A percentile compares a stretch with the other conserved stretches of the same genome.
Evolutionary conservation across 352 stramenopile genomes (phyloP).

Genomic region (Pythium grandisporangium): DNA sequence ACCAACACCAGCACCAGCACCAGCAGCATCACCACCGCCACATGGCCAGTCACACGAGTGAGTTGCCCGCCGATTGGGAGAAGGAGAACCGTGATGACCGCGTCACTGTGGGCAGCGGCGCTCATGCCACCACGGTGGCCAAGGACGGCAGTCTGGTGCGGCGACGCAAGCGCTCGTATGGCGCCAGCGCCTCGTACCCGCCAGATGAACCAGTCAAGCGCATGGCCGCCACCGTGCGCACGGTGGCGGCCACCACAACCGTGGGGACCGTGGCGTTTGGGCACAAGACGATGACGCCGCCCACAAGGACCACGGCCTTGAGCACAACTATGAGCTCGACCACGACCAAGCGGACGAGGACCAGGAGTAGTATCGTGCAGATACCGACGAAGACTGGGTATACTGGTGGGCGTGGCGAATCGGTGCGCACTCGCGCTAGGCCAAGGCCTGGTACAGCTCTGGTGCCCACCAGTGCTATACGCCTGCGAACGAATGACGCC

Average conservation of each 20-base stretch:
- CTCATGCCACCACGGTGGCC: not conserved
- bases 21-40: not conserved
- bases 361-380: not conserved
- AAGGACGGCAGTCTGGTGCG: no score
- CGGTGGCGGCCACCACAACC: not conserved
- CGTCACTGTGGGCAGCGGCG: conserved; percentile 1
- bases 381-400: not conserved
- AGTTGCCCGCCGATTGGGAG: conserved; percentile 6
- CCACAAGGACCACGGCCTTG: not conserved
- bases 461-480: no score
- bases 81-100: conserved; percentile 12
- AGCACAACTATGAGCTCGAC: not conserved
- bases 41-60: no score
- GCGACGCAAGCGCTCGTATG: not conserved
- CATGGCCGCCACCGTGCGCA: conserved; percentile 8
- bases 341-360: conserved; percentile 1
- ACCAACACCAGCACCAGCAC: not conserved
- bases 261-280: not conserved
- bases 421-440: no score
- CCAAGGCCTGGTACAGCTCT: no score
- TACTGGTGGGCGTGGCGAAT: not conserved
- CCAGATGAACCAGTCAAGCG: not conserved
- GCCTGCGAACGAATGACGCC: no score
- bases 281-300: no score
- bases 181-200: conserved; percentile 10